phyloP scores from a whole-genome alignment of 495 filamentous ascomycete genomes.

The Usnea hakonensis region DNA sequence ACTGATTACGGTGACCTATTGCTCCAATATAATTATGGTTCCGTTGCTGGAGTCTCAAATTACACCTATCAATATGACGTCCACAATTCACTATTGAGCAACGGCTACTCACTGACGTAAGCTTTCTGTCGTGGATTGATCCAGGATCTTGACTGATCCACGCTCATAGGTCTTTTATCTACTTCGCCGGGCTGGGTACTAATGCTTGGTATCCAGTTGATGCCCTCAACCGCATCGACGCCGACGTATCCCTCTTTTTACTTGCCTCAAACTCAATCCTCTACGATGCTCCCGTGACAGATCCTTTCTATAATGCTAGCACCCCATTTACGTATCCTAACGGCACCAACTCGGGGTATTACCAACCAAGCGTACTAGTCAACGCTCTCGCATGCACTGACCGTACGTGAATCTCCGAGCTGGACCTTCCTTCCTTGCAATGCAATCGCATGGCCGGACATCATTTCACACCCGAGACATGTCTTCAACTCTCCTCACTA shows the following conservation, averaged over 20 bases:
- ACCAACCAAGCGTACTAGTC: slow-evolving; percentile 15
- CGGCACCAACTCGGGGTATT: slow-evolving; percentile 14
- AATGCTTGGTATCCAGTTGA: slow-evolving; percentile 18
- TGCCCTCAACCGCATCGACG: slow-evolving; percentile 28
- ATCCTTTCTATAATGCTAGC: slow-evolving; percentile 26
- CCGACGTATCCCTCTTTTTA: slow-evolving; percentile 31
- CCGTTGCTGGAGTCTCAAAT: slow-evolving; percentile 8
- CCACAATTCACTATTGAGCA: neutral
- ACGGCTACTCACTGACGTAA: slow-evolving; percentile 24
- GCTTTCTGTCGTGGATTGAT: neutral
- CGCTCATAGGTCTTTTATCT: neutral
- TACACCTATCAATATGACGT: slow-evolving; percentile 24
- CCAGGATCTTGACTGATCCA: neutral
- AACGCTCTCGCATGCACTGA: slow-evolving; percentile 26
- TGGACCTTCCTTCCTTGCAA: no score
- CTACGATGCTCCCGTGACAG: slow-evolving; percentile 24
- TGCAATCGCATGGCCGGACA: no score
- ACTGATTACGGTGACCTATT: slow-evolving; percentile 12
- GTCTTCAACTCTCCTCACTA: no score
- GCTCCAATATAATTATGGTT: slow-evolving; percentile 1
- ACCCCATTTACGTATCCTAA: neutral
- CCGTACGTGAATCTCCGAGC: no score
- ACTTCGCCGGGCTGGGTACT: neutral
- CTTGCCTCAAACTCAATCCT: slow-evolving; percentile 24
- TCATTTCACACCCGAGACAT: no score